Evolutionary conservation across 2,329 filamentous ascomycete genomes (phyloP), one percentile per base, ranked within the genome.

Genomic region (Diaporthe eres): DNA sequence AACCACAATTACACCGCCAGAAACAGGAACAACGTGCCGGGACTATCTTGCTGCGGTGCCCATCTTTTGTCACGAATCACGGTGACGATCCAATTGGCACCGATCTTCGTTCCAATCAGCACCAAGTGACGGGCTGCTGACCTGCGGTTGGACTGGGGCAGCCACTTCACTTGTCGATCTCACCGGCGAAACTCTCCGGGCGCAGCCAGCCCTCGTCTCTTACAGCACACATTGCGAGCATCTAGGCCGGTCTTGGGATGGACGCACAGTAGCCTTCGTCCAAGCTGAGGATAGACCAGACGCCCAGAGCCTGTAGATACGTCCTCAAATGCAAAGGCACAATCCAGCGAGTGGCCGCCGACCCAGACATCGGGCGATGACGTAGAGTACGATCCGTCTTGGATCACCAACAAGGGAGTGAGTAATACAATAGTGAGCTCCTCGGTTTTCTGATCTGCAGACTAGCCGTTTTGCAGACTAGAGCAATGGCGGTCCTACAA

Each of bases 1-100:
- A 53, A 68, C 47, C 63, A 53, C 63, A 53, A 25, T 53, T 68
- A 53, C 63, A 68, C 63, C 63, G 63, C 63, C 63, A 68, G 31
- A 19, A 51, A 53, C 63, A 67, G 28, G 42, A 49, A 67, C 63
- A 51, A 47, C 17, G 28, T 31, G 28, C 22, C 44, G 25, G 19
- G 63, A 51, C 2, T 13, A 60, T n/a, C 25, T 57, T 57, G 6
- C 53, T 34, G 34, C 57, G 39, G 57, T 25, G 25, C 4, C 51
- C 51, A 31, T 28, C 51, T 31, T 17, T 17, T 58, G 31, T 58
- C 58, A 44, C 58, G 37, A 25, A 63, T 63, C 39, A 44, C 13
- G 25, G 19, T 25, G 31, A 39, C 39, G 17, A 39, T 68, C 61
- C 31, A 68, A 31, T 25, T 68, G 37, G 10, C 65, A 4, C 44